Evolutionary conservation across 2,329 filamentous ascomycete species (phyloP).

Genomic region (Aspergillus sergii): DNA sequence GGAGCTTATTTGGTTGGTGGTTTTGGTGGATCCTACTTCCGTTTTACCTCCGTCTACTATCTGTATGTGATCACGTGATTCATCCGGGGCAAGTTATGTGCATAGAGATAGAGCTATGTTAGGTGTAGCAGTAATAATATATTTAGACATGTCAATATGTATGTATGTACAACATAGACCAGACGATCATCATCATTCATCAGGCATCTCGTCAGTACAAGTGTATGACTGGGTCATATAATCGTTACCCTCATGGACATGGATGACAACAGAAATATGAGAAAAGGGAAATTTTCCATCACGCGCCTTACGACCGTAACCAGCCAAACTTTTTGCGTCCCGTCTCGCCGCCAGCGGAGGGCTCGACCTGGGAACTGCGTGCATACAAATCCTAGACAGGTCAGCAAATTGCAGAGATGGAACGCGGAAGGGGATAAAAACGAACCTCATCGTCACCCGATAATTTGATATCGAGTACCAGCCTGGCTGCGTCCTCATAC

Average conservation of each 20-base stretch:
- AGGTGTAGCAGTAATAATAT: constrained; percentile 1
- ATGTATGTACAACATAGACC: constrained; percentile 27
- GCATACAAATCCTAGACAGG: constrained; percentile 58
- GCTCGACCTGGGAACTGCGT: constrained; percentile 59
- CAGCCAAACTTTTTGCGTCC: constrained; percentile 48
- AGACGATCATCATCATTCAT: constrained; percentile 24
- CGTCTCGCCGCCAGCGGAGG: constrained; percentile 43
- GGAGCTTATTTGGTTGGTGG: background rate
- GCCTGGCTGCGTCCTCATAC: constrained; percentile 69
- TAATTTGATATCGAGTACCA: constrained; percentile 82
- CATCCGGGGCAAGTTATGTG: background rate
- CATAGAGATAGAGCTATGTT: background rate
- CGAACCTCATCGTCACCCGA: constrained; percentile 84
- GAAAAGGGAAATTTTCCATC: background rate
- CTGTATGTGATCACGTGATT: background rate
- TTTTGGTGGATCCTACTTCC: background rate
- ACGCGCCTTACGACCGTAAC: constrained; percentile 36
- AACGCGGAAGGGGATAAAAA: constrained; percentile 15
- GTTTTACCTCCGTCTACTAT: background rate
- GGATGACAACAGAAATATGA: background rate
- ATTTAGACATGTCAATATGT: constrained; percentile 12
- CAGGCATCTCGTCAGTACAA: constrained; percentile 18
- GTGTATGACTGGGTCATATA: constrained; percentile 10
- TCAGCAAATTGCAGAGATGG: constrained; percentile 13
- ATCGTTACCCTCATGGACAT: constrained; percentile 9